Base-by-base conservation (phyloP, 1,139 yeast species). In the Magnusiomyces suaveolens region DNA sequence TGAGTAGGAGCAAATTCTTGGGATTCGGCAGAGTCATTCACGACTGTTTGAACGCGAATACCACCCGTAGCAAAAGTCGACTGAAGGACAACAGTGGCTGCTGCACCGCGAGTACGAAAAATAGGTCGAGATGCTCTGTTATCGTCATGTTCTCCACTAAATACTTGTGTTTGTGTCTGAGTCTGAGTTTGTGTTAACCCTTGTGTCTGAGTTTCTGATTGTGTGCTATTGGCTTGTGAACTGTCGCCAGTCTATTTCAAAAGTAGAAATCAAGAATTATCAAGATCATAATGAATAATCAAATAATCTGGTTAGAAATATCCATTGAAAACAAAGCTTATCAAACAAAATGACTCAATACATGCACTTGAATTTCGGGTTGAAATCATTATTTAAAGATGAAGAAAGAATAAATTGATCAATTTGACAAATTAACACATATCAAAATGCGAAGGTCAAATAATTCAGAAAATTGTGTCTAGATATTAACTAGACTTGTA, bases 91-190 rank as follows among this genome's bases (percentile, higher is more conserved):
- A 16, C 25, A 21, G 25, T 21, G 4, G 44, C 44, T 3, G 44
- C 44, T 6, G 25, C 25, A 41, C 44, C 44, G 18, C 25, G 10
- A 20, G 44, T 21, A 20, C 44, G 44, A 21, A 41, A 20, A 8
- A 41, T 3, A 41, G 44, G 44, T 3, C 44, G 44, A 4, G 44
- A 4, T 18, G 10, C 16, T 6, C n/a, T 25, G 25, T n/a, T 21
- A 20, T 20, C 44, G 4, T 8, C 23, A 20, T 20, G 10, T 6
- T 41, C 23, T 41, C 25, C 3, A 6, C 25, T 25, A 41, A 41
- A 47, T 20, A 26, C 29, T 26, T 49, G 46, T 18, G 51, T 25
- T 48, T 48, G 51, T 26, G 51, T 49, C 24, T 38, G 51, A 2
- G 51, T 29, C 33, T 29, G 33, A 6, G 33, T 49, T 23, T 49